Percentiles rank a stretch among this genome's conserved stretches.
Evolutionary conservation across 495 filamentous ascomycete species (phyloP).

Genomic region (Oleoguttula mirabilis): DNA sequence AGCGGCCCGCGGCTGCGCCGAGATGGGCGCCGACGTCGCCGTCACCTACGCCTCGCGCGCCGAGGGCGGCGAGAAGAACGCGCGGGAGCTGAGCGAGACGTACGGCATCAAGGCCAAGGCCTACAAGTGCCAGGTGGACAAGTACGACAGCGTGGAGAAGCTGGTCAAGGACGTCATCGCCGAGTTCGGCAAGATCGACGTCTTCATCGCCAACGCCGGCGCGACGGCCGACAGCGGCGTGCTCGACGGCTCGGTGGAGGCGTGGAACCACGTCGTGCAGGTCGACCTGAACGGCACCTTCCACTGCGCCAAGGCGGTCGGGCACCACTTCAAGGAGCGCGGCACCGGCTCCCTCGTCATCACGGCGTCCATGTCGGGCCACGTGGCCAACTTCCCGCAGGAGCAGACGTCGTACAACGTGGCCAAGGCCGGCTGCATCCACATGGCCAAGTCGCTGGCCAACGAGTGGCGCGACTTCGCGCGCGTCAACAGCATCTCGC

Average conservation of each 20-base stretch:
- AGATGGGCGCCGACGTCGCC: constrained; percentile 59
- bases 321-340: constrained; percentile 50
- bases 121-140: constrained; percentile 25
- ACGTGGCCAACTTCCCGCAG: constrained; percentile 67
- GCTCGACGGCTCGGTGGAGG: constrained; percentile 47
- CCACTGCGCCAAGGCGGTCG: constrained; percentile 58
- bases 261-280: constrained; percentile 57
- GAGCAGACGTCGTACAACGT: constrained; percentile 75
- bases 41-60: constrained; percentile 54
- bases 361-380: constrained; percentile 56
- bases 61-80: constrained; percentile 52
- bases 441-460: constrained; percentile 47
- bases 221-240: constrained; percentile 40
- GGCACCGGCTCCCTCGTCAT: constrained; percentile 51
- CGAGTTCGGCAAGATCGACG: constrained; percentile 28
- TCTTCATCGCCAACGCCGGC: constrained; percentile 43
- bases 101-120: constrained; percentile 50
- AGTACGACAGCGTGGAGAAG: constrained; percentile 19
- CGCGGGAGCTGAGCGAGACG: constrained; percentile 42
- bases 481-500: constrained; percentile 60
- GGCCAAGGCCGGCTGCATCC: constrained; percentile 51
- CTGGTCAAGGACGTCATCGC: constrained; percentile 23
- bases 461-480: constrained; percentile 74
- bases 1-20: constrained; percentile 58
- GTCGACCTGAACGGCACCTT: constrained; percentile 44